These are phyloP conservation scores for Suillus luteus DNA, from an alignment of 768 basidiomycete genomes.

Conservation along the genomic window DNA sequence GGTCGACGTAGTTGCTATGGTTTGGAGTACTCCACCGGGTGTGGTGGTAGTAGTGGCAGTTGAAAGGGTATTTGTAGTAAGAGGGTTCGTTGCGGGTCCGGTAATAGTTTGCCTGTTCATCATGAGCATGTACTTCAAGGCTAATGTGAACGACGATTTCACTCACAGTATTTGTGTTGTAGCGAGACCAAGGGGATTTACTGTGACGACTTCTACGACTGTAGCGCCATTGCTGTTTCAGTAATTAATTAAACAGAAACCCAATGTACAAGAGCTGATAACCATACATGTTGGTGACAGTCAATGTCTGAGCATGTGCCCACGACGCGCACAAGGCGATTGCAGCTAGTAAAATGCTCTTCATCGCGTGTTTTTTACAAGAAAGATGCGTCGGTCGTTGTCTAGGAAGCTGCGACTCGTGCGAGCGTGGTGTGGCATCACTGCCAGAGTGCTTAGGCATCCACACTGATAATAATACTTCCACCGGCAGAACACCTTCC, in stretches of 20 bases:
- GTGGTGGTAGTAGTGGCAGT: conserved; percentile 19
- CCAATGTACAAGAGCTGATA: background rate
- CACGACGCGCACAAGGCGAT: conserved; percentile 23
- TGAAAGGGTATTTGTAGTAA: conserved; percentile 22
- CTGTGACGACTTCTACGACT: conserved; percentile 50
- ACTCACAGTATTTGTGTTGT: conserved; percentile 49
- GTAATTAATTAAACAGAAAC: conserved; percentile 18
- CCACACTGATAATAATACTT: background rate
- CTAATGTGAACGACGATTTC: background rate
- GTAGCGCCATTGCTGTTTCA: conserved; percentile 47
- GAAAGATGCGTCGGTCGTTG: conserved; percentile 8
- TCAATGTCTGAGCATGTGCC: conserved; percentile 48
- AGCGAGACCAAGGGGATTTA: conserved; percentile 40
- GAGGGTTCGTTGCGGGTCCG: conserved; percentile 16
- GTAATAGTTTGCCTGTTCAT: conserved; percentile 19
- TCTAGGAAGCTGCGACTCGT: background rate
- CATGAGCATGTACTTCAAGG: conserved; percentile 13
- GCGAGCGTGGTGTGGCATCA: background rate
- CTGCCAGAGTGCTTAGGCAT: background rate
- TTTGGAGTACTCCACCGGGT: background rate
- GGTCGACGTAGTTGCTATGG: conserved; percentile 21
- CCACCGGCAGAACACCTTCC: background rate
- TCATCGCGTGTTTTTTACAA: conserved; percentile 21
- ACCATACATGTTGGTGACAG: conserved; percentile 50
- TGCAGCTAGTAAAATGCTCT: conserved; percentile 16